These are phyloP conservation scores for Gypsophila paniculata DNA, from an alignment of 179 eudicot species.

Conservation along the genomic window DNA sequence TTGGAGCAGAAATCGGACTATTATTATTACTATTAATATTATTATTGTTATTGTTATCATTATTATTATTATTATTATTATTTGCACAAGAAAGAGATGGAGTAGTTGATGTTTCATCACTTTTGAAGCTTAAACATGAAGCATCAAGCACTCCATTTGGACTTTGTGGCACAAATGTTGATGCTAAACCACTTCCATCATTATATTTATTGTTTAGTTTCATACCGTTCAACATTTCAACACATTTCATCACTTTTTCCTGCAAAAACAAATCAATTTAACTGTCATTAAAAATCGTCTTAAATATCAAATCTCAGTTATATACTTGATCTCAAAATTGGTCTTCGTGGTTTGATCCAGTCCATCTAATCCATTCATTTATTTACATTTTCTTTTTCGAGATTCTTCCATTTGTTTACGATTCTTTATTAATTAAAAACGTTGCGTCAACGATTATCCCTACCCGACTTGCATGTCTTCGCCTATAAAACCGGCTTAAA, in stretches of 20 bases:
- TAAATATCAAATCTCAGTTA: too few relatives aligned
- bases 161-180: constrained; percentile 50
- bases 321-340: too few relatives aligned
- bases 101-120: constrained; percentile 38
- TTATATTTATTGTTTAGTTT: constrained; percentile 21
- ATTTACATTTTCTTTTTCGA: too few relatives aligned
- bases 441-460: too few relatives aligned
- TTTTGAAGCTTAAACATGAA: constrained; percentile 48
- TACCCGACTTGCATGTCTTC: too few relatives aligned
- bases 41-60: too few relatives aligned
- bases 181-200: constrained; percentile 20
- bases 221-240: constrained; percentile 44
- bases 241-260: constrained; percentile 60
- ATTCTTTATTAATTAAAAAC: too few relatives aligned
- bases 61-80: neutral
- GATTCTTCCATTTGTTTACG: too few relatives aligned
- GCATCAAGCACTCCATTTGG: constrained; percentile 74
- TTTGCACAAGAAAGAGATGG: constrained; percentile 40
- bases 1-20: constrained; percentile 32
- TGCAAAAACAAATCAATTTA: constrained; percentile 22
- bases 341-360: too few relatives aligned
- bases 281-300: neutral
- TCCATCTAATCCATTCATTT: too few relatives aligned
- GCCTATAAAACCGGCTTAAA: too few relatives aligned
- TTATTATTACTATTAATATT: neutral